Conservation (phyloP, 305 asterid genomes). For the Withania somnifera region DNA sequence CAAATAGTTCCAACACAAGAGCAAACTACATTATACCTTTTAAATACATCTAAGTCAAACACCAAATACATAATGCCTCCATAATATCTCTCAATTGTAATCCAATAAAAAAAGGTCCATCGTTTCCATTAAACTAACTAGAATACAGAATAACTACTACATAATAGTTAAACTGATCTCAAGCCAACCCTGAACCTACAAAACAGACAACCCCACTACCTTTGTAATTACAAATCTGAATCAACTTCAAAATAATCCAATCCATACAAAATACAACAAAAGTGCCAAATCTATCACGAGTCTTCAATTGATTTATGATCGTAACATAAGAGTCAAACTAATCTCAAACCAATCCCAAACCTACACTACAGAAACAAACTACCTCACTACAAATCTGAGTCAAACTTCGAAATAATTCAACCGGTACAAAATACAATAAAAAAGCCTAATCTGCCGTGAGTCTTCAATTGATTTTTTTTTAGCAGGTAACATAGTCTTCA, state of each 20-base stretch:
- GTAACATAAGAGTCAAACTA: neutral
- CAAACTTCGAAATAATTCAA: neutral
- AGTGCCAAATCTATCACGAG: neutral
- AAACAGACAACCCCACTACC: neutral
- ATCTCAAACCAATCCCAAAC: neutral
- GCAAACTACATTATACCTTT: neutral
- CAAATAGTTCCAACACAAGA: neutral
- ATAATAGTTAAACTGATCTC: neutral
- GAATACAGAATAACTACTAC: neutral
- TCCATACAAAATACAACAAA: neutral
- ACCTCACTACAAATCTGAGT: no score
- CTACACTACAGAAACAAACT: no score
- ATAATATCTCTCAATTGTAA: neutral
- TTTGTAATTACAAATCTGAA: neutral
- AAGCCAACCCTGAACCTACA: neutral
- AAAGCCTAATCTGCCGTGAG: neutral
- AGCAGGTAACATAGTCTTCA: no score
- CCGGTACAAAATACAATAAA: neutral
- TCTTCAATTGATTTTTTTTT: neutral
- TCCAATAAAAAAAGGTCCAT: neutral
- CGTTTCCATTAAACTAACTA: neutral
- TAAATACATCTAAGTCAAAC: neutral
- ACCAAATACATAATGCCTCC: neutral
- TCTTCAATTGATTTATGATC: neutral
- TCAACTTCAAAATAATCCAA: neutral